Evolutionary conservation across 345 rosid species (phyloP).

Genomic region (Hypericum perforatum): DNA sequence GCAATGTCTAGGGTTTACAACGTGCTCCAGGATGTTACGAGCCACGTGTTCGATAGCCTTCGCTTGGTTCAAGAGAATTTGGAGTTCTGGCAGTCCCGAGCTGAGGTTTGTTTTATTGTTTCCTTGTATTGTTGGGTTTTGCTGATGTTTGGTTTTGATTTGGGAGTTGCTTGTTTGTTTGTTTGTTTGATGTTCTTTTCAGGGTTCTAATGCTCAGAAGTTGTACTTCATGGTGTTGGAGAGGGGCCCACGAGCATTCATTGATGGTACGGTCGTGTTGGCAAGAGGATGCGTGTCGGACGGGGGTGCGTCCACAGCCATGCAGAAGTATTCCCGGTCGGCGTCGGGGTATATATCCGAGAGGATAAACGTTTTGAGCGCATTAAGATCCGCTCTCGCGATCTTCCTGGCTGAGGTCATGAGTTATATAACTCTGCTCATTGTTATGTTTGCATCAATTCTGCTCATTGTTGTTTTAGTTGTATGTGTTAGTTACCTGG

Average conservation of each 20-base stretch:
- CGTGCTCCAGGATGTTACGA: conserved; percentile 66
- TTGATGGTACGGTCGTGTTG: conserved; percentile 39
- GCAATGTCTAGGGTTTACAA: conserved; percentile 28
- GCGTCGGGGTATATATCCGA: conserved; percentile 60
- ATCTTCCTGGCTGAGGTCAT: conserved; percentile 81
- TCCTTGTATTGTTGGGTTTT: background rate
- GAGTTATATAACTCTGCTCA: background rate
- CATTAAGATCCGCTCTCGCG: conserved; percentile 56
- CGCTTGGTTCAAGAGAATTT: conserved; percentile 61
- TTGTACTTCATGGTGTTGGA: conserved; percentile 70
- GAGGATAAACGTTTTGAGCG: conserved; percentile 49
- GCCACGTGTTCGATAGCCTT: conserved; percentile 36
- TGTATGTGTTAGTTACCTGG: too few species aligned
- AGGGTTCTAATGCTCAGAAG: conserved; percentile 67
- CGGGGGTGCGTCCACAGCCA: conserved; percentile 23
- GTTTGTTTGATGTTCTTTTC: conserved; percentile 1
- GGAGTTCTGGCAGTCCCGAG: conserved; percentile 72
- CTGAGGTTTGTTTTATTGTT: conserved; percentile 41
- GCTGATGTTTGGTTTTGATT: background rate
- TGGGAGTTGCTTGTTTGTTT: conserved; percentile 1
- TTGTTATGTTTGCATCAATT: background rate
- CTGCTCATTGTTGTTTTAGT: too few species aligned
- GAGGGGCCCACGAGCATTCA: conserved; percentile 83
- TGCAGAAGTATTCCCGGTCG: conserved; percentile 44
- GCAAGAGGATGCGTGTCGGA: conserved; percentile 31